Evolutionary conservation across 2,329 filamentous ascomycete genomes (phyloP), one percentile per base, ranked within the genome.

Genomic region (Dactylonectria estremocensis): DNA sequence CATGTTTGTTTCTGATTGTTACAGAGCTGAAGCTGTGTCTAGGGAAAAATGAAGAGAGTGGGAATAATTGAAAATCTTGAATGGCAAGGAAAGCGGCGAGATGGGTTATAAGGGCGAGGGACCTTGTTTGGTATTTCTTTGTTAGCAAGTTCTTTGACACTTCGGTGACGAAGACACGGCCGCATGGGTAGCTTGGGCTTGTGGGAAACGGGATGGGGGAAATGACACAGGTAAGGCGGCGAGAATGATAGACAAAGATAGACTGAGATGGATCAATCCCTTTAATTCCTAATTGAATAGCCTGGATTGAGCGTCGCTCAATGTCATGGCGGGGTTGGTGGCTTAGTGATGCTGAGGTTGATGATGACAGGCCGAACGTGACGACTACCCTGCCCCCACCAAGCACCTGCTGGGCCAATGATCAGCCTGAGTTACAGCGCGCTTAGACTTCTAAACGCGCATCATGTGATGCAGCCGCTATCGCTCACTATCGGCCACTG

Each of bases 401-500:
- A 20, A n/a, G 10, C 4, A 5, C 22, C 20, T 8, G 1, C 16
- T 16, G 16, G 22, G 8, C 59, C 50, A 54, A 61, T 54, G 22
- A 61, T 37, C 7, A 5, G 11, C 46, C 4, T n/a, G 16, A 22
- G 18, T 56, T 45, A n/a, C 18, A 20, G 53, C 61, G 33, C 45
- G 53, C 24, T 28, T 37, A 18, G 3, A n/a, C n/a, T 13, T 10
- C 10, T 54, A 66, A 55, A 53, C 67, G 66, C 52, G n/a, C 6
- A 64, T 77, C 76, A 77, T 76, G 76, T 77, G 76, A 77, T 64
- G 13, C 20, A 64, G 33, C 63, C 67, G 65, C 67, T 60, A 64
- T 61, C 71, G 45, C 28, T 55, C 46, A 16, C 54, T 73, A 71
- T 70, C 71, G 50, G 46, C 54, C 28, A 35, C 59, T 22, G 45